phyloP scores from a whole-genome alignment of 495 filamentous ascomycete genomes.

The Recurvomyces mirabilis region DNA sequence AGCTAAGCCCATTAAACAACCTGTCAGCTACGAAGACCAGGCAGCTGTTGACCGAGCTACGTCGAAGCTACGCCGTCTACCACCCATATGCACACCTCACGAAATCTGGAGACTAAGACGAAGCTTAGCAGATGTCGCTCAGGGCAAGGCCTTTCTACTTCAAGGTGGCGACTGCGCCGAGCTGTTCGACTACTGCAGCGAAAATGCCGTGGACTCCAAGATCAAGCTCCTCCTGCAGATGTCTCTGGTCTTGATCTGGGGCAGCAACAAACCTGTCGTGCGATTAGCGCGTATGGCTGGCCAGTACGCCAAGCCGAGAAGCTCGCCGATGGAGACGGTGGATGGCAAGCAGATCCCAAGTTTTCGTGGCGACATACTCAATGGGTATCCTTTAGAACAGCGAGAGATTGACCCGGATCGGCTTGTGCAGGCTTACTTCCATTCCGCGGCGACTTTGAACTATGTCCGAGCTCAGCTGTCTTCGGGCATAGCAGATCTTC shows the following conservation, averaged over 20 bases:
- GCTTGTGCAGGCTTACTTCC: constrained; percentile 86
- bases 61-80: constrained; percentile 60
- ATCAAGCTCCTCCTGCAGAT: constrained; percentile 94
- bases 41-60: constrained; percentile 52
- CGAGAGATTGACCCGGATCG: constrained; percentile 69
- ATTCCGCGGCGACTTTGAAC: constrained; percentile 87
- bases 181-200: constrained; percentile 91
- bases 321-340: constrained; percentile 72
- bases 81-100: constrained; percentile 78
- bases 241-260: constrained; percentile 86
- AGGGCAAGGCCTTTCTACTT: constrained; percentile 86
- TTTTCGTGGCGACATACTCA: constrained; percentile 91
- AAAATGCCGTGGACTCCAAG: constrained; percentile 78
- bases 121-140: constrained; percentile 69
- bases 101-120: constrained; percentile 73
- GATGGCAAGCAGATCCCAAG: constrained; percentile 73
- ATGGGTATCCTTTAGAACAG: constrained; percentile 65
- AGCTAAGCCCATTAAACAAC: constrained; percentile 83
- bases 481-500: constrained; percentile 85
- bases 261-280: constrained; percentile 81
- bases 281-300: constrained; percentile 93
- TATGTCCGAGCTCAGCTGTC: constrained; percentile 74
- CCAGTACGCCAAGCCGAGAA: constrained; percentile 92
- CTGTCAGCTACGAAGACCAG: constrained; percentile 65
- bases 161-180: constrained; percentile 97